These are phyloP conservation scores for Trichoderma koningiopsis DNA, from an alignment of 2,329 filamentous ascomycete genomes.

Conservation along the genomic window DNA sequence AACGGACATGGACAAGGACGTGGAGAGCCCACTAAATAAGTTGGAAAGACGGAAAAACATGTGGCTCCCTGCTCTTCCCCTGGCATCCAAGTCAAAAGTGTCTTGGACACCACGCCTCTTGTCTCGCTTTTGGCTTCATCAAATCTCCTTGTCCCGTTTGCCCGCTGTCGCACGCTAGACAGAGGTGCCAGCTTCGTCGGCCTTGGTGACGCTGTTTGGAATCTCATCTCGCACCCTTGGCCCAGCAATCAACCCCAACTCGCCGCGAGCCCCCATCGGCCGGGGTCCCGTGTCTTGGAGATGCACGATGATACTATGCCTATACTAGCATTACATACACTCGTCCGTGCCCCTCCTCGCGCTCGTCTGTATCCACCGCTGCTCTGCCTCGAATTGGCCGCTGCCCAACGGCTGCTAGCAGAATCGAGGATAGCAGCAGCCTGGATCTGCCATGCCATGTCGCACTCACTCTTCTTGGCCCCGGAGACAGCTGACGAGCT, in stretches of 20 bases:
- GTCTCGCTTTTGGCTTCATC: not conserved
- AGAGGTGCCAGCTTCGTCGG: not conserved
- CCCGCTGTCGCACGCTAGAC: not conserved
- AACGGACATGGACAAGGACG: not conserved
- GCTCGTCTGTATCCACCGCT: slow-evolving; percentile 11
- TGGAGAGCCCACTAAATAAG: not conserved
- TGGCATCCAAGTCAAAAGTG: not conserved
- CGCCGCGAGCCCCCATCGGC: not conserved
- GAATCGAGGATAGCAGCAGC: not conserved
- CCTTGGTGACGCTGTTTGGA: no score
- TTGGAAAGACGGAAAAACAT: not conserved
- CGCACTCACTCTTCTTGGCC: not conserved
- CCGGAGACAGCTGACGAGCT: slow-evolving; percentile 20
- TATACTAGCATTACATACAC: not conserved
- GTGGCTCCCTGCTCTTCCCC: not conserved
- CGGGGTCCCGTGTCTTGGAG: slow-evolving; percentile 24
- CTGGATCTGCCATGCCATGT: slow-evolving; percentile 1
- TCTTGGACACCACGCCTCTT: not conserved
- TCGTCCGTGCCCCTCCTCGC: slow-evolving; percentile 3
- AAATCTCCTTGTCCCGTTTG: not conserved
- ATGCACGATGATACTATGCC: slow-evolving; percentile 7
- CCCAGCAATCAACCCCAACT: not conserved
- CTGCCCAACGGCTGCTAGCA: no score
- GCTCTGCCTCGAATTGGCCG: slow-evolving; percentile 6
- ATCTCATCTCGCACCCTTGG: not conserved